Evolutionary conservation across 192 early-diverging fungal species (phyloP), one percentile per base, ranked within the genome.

Genomic region (Geranomyces variabilis): DNA sequence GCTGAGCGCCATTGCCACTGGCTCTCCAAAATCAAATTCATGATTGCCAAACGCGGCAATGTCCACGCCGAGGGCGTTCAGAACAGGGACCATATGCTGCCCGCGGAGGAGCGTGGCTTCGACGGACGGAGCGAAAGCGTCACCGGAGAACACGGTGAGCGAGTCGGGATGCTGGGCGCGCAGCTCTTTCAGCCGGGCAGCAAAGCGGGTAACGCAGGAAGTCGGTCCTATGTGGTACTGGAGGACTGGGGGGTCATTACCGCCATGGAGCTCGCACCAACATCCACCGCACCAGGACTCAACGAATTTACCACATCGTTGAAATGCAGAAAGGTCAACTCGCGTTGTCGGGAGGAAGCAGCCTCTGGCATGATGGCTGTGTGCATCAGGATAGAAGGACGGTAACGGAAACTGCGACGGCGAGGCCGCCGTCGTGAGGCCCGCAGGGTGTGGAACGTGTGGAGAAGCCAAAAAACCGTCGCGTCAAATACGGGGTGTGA

Each of bases 1-100:
- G 31, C 86, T 74, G 34, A 90, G 74, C 26, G 47, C 60, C 53
- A 83, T 80, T 34, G 90, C 71, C 12, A 71, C 76, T 30, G 84
- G 81, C 0, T 89, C 63, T 5, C 90, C 90, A 53, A 89, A 89
- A 76, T 92, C 33, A 41, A 67, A 58, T 1, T 48, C 62, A 36
- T 66, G 90, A 81, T 92, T 92, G n/a, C 90, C 90, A 28, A 85
- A 68, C 24, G 82, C 83, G 4, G 89, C 76, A 1, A 80, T 88
- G 28, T 87, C 81, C 28, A 92, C 82, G 15, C 70, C 69, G 10
- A 90, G 76, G n/a, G 66, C 48, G 68, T 90, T 92, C 19, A 91
- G 61, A 0, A 88, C 76, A 0, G 83, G 84, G 0, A 79, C 47
- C 83, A 69, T 69, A 36, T 69, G 67, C 67, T 26, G 10, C 4